A percentile compares a stretch with the other conserved stretches of the same genome.
These are phyloP conservation scores for Epichloe sibirici DNA, from an alignment of 2,329 filamentous ascomycete species.

Conservation along the genomic window DNA sequence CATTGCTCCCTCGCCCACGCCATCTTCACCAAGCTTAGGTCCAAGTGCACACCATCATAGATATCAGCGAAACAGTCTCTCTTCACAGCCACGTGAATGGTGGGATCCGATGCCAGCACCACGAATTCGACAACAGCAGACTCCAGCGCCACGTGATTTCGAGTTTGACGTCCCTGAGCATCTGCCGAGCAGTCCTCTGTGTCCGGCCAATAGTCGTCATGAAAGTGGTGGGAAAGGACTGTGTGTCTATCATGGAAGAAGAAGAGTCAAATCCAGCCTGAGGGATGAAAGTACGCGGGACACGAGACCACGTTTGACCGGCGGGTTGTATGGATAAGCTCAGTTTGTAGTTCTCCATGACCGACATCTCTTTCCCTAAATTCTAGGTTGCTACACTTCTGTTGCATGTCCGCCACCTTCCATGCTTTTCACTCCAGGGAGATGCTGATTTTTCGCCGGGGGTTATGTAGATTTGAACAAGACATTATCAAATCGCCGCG, in stretches of 20 bases:
- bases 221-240: slow-evolving; percentile 32
- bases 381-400: neutral
- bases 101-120: slow-evolving; percentile 21
- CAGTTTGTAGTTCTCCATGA: neutral
- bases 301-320: neutral
- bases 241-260: slow-evolving; percentile 38
- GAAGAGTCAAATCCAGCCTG: slow-evolving; percentile 9
- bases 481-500: no score
- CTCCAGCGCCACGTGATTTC: slow-evolving; percentile 18
- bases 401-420: neutral
- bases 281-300: neutral
- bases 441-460: no score
- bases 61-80: slow-evolving; percentile 12
- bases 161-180: slow-evolving; percentile 40
- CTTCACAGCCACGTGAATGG: slow-evolving; percentile 21
- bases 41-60: slow-evolving; percentile 10
- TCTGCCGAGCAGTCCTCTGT: slow-evolving; percentile 37
- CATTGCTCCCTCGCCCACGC: neutral
- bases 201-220: slow-evolving; percentile 34
- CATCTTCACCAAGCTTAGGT: slow-evolving; percentile 4
- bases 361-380: neutral
- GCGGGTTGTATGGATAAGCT: neutral
- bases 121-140: slow-evolving; percentile 9
- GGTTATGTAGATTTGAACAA: no score
- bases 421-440: neutral